Evolutionary conservation across 148 eudicot species (phyloP).

Genomic region (Silene latifolia): DNA sequence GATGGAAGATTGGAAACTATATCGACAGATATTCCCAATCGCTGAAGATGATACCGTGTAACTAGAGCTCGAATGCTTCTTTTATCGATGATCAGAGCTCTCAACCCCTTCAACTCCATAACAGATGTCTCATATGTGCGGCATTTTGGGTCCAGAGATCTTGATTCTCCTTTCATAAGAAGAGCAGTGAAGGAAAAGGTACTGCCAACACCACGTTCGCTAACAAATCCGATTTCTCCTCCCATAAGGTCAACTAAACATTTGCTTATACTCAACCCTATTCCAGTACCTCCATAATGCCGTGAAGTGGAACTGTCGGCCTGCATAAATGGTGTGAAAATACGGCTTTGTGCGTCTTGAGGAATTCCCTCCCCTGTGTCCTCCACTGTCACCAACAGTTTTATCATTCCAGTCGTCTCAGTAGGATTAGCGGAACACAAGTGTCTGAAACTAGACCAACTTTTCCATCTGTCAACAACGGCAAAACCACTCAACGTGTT

Average conservation of each 20-base stretch:
- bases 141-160: constrained; percentile 33
- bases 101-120: constrained; percentile 59
- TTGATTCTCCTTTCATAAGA: constrained; percentile 39
- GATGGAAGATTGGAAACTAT: constrained; percentile 39
- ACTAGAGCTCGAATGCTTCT: constrained; percentile 62
- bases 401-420: constrained; percentile 37
- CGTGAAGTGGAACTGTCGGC: constrained; percentile 95
- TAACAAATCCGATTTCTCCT: constrained; percentile 86
- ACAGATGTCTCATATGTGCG: constrained; percentile 38
- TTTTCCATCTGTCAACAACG: constrained; percentile 58
- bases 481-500: constrained; percentile 68
- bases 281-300: constrained; percentile 92
- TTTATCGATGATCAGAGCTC: constrained; percentile 64
- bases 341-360: constrained; percentile 56
- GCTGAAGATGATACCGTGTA: constrained; percentile 66
- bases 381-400: constrained; percentile 69
- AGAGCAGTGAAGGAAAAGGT: constrained; percentile 77
- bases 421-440: constrained; percentile 18
- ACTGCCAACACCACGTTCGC: constrained; percentile 61
- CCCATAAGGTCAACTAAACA: constrained; percentile 85
- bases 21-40: constrained; percentile 67
- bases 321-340: constrained; percentile 94
- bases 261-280: constrained; percentile 91
- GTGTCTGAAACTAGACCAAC: constrained; percentile 59
- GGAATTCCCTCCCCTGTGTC: constrained; percentile 96